phyloP scores from a whole-genome alignment of 2,329 filamentous ascomycete species.

The Dissoconium aciculare region DNA sequence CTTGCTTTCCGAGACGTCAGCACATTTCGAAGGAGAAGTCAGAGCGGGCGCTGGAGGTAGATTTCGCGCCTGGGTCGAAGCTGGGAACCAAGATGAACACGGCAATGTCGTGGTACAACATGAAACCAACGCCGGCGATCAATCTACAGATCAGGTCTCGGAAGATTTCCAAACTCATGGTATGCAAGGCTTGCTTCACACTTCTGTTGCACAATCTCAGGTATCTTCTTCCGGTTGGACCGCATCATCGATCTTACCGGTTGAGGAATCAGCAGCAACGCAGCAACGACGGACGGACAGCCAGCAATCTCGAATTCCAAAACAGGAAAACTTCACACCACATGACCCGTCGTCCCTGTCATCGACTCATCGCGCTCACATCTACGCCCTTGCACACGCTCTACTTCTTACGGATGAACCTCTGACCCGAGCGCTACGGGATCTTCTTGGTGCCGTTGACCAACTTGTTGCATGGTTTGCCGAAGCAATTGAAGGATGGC shows the following conservation, averaged over 20 bases:
- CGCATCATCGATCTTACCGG: too few species aligned
- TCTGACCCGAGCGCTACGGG: constrained; percentile 52
- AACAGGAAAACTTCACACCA: constrained; percentile 19
- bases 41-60: too few species aligned
- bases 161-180: too few species aligned
- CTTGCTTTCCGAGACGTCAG: constrained; percentile 73
- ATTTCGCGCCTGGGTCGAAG: too few species aligned
- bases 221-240: too few species aligned
- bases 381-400: constrained; percentile 50
- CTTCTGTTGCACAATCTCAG: too few species aligned
- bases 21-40: constrained; percentile 81
- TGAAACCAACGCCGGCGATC: too few species aligned
- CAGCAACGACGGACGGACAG: not conserved
- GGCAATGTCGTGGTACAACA: too few species aligned
- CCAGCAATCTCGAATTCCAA: not conserved
- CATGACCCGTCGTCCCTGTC: constrained; percentile 79
- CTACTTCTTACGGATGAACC: constrained; percentile 49
- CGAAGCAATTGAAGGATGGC: constrained; percentile 58
- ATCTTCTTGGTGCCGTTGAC: constrained; percentile 60
- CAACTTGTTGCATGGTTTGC: constrained; percentile 63
- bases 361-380: constrained; percentile 62
- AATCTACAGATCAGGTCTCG: too few species aligned
- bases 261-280: too few species aligned
- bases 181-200: too few species aligned
- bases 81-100: too few species aligned